phyloP scores from a whole-genome alignment of 1,284 basidiomycete species.

The Apiotrichum domesticum region DNA sequence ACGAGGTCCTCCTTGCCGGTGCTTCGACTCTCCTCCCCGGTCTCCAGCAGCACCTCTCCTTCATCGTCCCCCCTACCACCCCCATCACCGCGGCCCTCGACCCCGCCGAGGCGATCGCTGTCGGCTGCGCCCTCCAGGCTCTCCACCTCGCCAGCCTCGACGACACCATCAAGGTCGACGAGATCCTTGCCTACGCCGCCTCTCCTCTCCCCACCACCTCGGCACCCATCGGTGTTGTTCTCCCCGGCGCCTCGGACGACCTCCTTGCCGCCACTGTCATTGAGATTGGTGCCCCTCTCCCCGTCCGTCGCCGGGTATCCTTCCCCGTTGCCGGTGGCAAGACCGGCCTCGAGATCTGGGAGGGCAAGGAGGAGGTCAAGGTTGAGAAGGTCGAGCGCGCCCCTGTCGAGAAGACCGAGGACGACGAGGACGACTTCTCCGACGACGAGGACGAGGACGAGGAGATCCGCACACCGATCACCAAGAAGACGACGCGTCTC shows the following conservation, averaged over 20 bases:
- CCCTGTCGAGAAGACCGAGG: constrained; percentile 38
- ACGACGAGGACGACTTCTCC: constrained; percentile 31
- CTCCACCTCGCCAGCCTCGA: constrained; percentile 57
- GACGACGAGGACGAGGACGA: constrained; percentile 57
- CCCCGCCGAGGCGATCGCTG: constrained; percentile 80
- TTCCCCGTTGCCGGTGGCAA: constrained; percentile 60
- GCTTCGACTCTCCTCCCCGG: constrained; percentile 81
- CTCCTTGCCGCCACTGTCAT: constrained; percentile 56
- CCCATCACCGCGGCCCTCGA: constrained; percentile 60
- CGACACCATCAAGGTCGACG: constrained; percentile 47
- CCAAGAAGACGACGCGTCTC: constrained; percentile 56
- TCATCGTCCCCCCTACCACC: constrained; percentile 63
- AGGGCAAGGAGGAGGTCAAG: constrained; percentile 73
- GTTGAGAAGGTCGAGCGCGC: constrained; percentile 56
- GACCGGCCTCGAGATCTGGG: constrained; percentile 78
- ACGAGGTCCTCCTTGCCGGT: constrained; percentile 87
- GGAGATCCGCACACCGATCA: constrained; percentile 60
- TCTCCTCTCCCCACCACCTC: constrained; percentile 55
- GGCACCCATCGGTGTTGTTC: constrained; percentile 69
- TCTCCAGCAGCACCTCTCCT: constrained; percentile 65
- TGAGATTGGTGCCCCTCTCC: constrained; percentile 68
- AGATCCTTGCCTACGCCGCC: constrained; percentile 53
- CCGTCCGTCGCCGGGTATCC: constrained; percentile 63
- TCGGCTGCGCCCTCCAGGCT: constrained; percentile 84
- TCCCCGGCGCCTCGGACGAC: constrained; percentile 58